A percentile compares a stretch with the other conserved stretches of the same genome.
These are phyloP conservation scores for Podaxis mareebaensis DNA, from an alignment of 768 basidiomycete genomes.

Conservation along the genomic window DNA sequence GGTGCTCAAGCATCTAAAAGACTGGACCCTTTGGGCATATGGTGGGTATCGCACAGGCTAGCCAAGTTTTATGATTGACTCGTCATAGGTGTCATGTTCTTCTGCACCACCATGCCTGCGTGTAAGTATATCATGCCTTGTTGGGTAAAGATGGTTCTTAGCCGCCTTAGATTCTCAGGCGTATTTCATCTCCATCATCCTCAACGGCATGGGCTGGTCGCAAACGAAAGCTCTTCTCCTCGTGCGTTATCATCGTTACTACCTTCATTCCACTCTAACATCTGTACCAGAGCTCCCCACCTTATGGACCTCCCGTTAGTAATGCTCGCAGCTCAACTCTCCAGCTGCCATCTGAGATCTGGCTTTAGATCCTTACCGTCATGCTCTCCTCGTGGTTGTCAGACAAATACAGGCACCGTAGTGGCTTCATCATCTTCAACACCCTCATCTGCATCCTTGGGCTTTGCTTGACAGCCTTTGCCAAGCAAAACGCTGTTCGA, in stretches of 20 bases:
- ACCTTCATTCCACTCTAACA: neutral
- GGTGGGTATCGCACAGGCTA: constrained; percentile 19
- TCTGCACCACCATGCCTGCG: constrained; percentile 29
- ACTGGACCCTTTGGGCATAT: constrained; percentile 35
- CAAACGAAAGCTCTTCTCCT: constrained; percentile 13
- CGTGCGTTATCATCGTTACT: neutral
- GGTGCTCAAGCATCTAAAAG: constrained; percentile 28
- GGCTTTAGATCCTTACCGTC: constrained; percentile 11
- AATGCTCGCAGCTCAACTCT: constrained; percentile 9
- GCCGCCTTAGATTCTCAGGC: neutral
- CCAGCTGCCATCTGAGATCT: constrained; percentile 25
- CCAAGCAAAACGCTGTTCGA: constrained; percentile 7
- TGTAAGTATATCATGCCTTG: constrained; percentile 21
- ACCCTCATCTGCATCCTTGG: constrained; percentile 10
- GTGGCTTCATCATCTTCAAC: constrained; percentile 15
- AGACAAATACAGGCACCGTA: constrained; percentile 15
- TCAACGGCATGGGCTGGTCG: constrained; percentile 15
- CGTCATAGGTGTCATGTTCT: constrained; percentile 31
- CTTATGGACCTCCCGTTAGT: constrained; percentile 14
- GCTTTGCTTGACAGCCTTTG: constrained; percentile 13
- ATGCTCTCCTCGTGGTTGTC: constrained; percentile 16
- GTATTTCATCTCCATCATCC: constrained; percentile 21
- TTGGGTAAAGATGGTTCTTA: neutral
- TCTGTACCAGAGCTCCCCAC: constrained; percentile 13
- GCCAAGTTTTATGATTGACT: neutral